Base-by-base conservation (phyloP, 2,329 filamentous ascomycete genomes). In the Calonectria pauciramosa region DNA sequence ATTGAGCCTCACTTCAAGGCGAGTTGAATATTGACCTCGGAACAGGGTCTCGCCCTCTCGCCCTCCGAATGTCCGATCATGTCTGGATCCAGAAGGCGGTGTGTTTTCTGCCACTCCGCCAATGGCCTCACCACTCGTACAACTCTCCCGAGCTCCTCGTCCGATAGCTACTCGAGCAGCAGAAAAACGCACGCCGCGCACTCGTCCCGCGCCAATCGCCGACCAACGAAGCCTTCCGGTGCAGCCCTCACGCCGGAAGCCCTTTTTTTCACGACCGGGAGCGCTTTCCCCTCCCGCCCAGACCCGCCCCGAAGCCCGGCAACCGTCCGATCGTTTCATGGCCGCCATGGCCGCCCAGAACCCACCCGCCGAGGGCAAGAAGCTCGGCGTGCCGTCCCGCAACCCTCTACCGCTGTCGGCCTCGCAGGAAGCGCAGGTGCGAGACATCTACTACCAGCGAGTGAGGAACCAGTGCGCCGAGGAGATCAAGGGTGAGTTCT, bases 361-460 rank as follows among this genome's bases (percentile, higher is more conserved):
- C 54, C 77, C 84, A 78, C 82, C 84, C 77, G 78, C 84, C 52
- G 83, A 86, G 44, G 80, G 83, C 70, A 76, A 83, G 78, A 82
- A 83, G 72, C 80, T 84, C 67, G 82, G 82, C 28, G 87, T 92
- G 82, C 92, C 92, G 28, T 93, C 91, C 54, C 91, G 92, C 79
- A 97, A 96, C 82, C 96, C 96, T 20, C 88, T 98, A 54, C 96
- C 96, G 34, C 89, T 98, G 72, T 96, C 95, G 32, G 92, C 95
- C 14, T 90, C 92, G 28, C 95, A 97, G 85, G 95, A 97, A 88
- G 89, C 92, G 5, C 94, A 97, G 86, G 94, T 97, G 71, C 91
- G 94, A 80, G 93, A 96, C 79, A 86, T 97, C 13, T 97, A 94
- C 85, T 92, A 96, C 86, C 93, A 94, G 79, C 91, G 94, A 72